These are phyloP conservation scores for Haplosporangium sp. DNA, from an alignment of 371 early-diverging fungal genomes.

Conservation along the genomic window DNA sequence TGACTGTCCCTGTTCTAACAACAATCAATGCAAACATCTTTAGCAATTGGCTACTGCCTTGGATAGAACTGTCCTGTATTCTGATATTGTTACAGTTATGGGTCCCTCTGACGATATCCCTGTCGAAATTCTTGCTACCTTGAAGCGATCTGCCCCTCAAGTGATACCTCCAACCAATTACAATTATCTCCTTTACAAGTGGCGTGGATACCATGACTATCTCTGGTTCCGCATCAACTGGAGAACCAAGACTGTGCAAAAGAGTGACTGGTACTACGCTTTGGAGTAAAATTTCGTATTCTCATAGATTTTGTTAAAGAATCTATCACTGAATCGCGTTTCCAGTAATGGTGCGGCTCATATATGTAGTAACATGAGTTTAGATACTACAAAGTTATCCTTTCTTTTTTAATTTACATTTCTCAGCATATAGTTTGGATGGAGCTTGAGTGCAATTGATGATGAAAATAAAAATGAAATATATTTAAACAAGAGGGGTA, in stretches of 20 bases:
- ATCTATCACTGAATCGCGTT: no score
- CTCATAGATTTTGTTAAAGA: no score
- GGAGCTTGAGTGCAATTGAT: no score
- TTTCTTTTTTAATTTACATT: no score
- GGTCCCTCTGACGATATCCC: slow-evolving; percentile 53
- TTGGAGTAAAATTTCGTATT: slow-evolving; percentile 26
- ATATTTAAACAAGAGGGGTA: slow-evolving; percentile 6
- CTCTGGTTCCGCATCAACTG: slow-evolving; percentile 58
- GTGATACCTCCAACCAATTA: slow-evolving; percentile 15
- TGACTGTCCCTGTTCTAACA: background rate
- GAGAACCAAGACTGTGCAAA: slow-evolving; percentile 50
- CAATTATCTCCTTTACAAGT: slow-evolving; percentile 63
- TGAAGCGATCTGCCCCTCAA: slow-evolving; percentile 9
- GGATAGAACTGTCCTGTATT: slow-evolving; percentile 56
- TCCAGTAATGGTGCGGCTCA: no score
- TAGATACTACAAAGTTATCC: no score
- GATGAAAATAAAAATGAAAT: no score
- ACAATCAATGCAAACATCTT: background rate
- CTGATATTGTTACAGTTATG: slow-evolving; percentile 28
- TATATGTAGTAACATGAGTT: no score
- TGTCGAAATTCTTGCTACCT: slow-evolving; percentile 18
- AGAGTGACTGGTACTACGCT: slow-evolving; percentile 58
- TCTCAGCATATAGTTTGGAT: no score
- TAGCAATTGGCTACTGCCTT: slow-evolving; percentile 32
- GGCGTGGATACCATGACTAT: slow-evolving; percentile 68